Percentiles rank a stretch among this genome's conserved stretches.
phyloP scores from a whole-genome alignment of 257 asterid species.

The Solanum medicagineum region DNA sequence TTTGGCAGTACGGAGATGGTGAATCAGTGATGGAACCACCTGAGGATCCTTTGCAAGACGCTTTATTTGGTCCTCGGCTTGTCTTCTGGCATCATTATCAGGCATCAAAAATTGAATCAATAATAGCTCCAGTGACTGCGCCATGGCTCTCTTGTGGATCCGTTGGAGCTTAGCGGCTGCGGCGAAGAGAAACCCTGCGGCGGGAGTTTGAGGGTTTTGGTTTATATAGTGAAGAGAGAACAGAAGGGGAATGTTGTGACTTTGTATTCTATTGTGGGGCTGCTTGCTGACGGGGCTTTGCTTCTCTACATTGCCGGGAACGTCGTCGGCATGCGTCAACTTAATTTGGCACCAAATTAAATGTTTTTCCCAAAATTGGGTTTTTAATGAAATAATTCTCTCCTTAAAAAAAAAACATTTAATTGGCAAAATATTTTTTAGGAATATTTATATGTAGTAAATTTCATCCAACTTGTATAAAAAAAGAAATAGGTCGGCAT shows the following conservation, averaged over 20 bases:
- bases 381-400: not conserved
- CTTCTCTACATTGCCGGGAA: slow-evolving; percentile 10
- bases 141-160: slow-evolving; percentile 25
- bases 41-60: slow-evolving; percentile 91
- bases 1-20: slow-evolving; percentile 97
- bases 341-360: not conserved
- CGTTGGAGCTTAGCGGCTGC: not conserved
- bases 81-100: slow-evolving; percentile 94
- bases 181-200: slow-evolving; percentile 26
- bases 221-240: not conserved
- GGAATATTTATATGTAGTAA: not conserved
- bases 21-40: slow-evolving; percentile 87
- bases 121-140: slow-evolving; percentile 89
- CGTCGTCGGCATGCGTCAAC: not conserved
- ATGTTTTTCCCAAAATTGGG: not conserved
- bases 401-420: not conserved
- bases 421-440: not conserved
- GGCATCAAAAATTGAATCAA: slow-evolving; percentile 93
- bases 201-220: slow-evolving; percentile 10
- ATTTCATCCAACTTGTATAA: too few relatives aligned
- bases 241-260: not conserved
- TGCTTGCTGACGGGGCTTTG: slow-evolving; percentile 18
- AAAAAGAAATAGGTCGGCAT: not conserved
- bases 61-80: slow-evolving; percentile 98
- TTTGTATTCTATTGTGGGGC: not conserved